Evolutionary conservation across 1,284 basidiomycete species (phyloP).

Genomic region (Stygiomarasmius scandens): DNA sequence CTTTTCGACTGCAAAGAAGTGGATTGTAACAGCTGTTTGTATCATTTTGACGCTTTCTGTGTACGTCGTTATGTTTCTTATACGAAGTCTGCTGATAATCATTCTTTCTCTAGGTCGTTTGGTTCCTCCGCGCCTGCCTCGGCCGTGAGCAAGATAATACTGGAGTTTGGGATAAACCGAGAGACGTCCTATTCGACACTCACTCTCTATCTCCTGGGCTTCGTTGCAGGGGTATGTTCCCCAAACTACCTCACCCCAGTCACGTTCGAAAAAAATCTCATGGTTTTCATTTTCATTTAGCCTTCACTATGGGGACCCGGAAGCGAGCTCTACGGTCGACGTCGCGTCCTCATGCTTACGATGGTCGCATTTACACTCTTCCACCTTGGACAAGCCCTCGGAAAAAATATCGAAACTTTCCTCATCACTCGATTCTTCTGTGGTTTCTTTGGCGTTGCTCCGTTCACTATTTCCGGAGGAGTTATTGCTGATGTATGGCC

Average conservation of each 20-base stretch:
- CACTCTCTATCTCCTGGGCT: too few relatives aligned
- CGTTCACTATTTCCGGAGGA: conserved; percentile 34
- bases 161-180: too few relatives aligned
- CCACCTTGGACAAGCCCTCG: conserved; percentile 46
- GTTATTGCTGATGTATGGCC: conserved; percentile 39
- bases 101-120: too few relatives aligned
- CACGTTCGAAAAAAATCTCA: conserved; percentile 15
- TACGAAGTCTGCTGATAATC: too few relatives aligned
- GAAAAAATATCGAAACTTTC: conserved; percentile 57
- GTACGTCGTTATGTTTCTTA: conserved; percentile 9
- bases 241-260: conserved; percentile 52
- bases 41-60: conserved; percentile 16
- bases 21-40: conserved; percentile 1
- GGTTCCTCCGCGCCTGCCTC: too few relatives aligned
- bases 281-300: neutral
- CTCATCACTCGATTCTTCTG: conserved; percentile 65
- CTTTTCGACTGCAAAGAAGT: conserved; percentile 23
- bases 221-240: conserved; percentile 21
- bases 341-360: conserved; percentile 26
- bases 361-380: conserved; percentile 18
- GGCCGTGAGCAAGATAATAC: too few relatives aligned
- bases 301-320: conserved; percentile 33
- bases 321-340: conserved; percentile 45
- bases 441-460: conserved; percentile 51
- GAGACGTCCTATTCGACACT: too few relatives aligned